These are phyloP conservation scores for Globisporangium solare DNA, from an alignment of 352 stramenopile genomes.

Conservation along the genomic window DNA sequence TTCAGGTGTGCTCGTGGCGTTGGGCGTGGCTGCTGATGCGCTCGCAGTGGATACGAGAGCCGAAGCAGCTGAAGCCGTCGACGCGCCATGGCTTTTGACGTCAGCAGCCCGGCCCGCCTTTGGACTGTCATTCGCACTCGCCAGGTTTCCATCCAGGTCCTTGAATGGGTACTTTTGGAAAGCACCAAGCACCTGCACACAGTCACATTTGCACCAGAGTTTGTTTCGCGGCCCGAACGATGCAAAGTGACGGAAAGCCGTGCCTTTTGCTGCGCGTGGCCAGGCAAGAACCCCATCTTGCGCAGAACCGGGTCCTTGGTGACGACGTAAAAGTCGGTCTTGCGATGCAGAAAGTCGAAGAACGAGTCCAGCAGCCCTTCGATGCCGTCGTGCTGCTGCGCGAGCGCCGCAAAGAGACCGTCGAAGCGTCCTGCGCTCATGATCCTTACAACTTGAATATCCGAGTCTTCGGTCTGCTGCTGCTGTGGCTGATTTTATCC, in stretches of 20 bases:
- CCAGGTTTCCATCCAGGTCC: constrained; percentile 29
- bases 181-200: constrained; percentile 38
- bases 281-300: constrained; percentile 63
- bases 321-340: constrained; percentile 97
- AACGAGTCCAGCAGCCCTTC: constrained; percentile 96
- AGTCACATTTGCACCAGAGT: neutral
- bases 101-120: neutral
- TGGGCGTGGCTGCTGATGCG: neutral
- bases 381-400: constrained; percentile 93
- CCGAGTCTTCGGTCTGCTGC: no score
- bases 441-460: neutral
- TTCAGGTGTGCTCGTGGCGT: neutral
- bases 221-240: neutral
- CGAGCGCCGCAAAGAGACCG: constrained; percentile 91
- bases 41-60: neutral
- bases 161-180: constrained; percentile 70
- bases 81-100: no score
- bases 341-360: constrained; percentile 96
- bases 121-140: neutral
- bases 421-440: constrained; percentile 50
- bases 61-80: no score
- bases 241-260: constrained; percentile 2
- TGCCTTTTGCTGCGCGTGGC: constrained; percentile 51
- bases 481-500: no score
- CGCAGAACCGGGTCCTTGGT: constrained; percentile 35